phyloP scores from a whole-genome alignment of 192 early-diverging fungal species.

The Allomyces macrogynus region DNA sequence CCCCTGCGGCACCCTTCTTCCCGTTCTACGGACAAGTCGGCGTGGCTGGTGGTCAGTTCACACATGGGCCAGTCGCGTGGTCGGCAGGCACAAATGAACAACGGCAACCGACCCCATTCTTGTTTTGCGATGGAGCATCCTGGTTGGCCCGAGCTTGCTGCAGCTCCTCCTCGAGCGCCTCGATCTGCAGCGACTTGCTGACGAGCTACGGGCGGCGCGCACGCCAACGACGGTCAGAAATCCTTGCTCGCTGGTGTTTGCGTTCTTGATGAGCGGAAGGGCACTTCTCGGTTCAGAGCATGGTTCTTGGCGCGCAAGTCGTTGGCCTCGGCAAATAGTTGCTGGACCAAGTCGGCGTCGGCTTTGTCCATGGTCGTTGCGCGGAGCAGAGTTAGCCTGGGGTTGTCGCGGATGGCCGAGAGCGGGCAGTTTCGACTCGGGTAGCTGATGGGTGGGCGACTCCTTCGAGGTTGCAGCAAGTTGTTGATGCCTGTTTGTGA shows the following conservation, averaged over 20 bases:
- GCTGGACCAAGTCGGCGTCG: slow-evolving; percentile 28
- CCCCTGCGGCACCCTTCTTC: background rate
- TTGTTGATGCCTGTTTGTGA: no score
- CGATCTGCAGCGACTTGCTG: slow-evolving; percentile 22
- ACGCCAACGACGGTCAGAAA: background rate
- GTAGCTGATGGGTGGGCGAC: no score
- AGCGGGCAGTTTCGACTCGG: no score
- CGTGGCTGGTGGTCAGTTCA: slow-evolving; percentile 1
- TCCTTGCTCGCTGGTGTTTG: background rate
- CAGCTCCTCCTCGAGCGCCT: slow-evolving; percentile 24
- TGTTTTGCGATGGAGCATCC: no score
- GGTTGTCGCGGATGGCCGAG: no score
- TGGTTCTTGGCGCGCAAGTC: slow-evolving; percentile 23
- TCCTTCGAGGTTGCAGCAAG: no score
- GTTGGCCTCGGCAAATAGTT: slow-evolving; percentile 35
- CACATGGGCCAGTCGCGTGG: background rate
- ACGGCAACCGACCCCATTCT: no score
- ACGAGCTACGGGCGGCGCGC: slow-evolving; percentile 16
- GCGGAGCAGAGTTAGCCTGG: no score
- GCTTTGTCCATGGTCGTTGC: slow-evolving; percentile 22
- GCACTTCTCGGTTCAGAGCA: slow-evolving; percentile 21
- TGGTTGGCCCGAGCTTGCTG: slow-evolving; percentile 11
- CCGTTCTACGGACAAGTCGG: background rate
- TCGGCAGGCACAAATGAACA: no score
- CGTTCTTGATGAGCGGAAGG: background rate